Base-by-base conservation (phyloP, 2,329 filamentous ascomycete species). In the Cercospora sp. region DNA sequence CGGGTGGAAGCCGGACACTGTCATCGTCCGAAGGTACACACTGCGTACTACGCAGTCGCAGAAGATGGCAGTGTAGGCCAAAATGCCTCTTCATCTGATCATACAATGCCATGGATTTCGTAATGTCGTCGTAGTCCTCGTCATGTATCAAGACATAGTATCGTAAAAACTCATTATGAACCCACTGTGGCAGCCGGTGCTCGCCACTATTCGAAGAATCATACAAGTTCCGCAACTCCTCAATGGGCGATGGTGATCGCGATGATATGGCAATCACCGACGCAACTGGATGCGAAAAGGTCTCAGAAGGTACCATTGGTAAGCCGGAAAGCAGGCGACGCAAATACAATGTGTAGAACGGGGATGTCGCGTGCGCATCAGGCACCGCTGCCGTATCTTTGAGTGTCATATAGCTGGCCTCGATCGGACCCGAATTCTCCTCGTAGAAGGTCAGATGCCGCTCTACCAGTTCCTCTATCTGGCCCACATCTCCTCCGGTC, bases 81-180 rank as follows among this genome's bases (percentile, higher is more conserved):
- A 99, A 92, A 80, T 97, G 93, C n/a, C 95, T 89, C 81, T 98
- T 99, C 96, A 99, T 99, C 79, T 97, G 93, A 74, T 99, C 95
- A 79, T 97, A 99, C 30, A 98, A 84, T 18, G 89, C 88, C 79
- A 94, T 94, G 12, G 94, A 97, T 80, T 93, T 91, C 42, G 88
- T 88, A 69, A 98, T 97, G 77, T 99, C 94, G 76, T 97, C 94
- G 69, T 89, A 89, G 77, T 99, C 95, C 80, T 99, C 96, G 74
- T 99, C 95, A 75, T 99, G 95, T 18, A 99, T 90, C 51, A 99
- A 84, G 16, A 99, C 92, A 80, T 99, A 99, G 80, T 99, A 99
- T 71, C 95, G 88, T 71, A 99, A 83, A 78, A 95, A 99, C 69
- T 98, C 93, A 31, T 91, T 90, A 76, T 97, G 90, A 0, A 97